These are phyloP conservation scores for Daucus carota DNA, from an alignment of 129 eudicot species.

Conservation along the genomic window DH1_v3.0 NC_030381.2:2354001-2354500, in stretches of 20 bases:
- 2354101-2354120: constrained; percentile 97
- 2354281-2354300: constrained; percentile 93
- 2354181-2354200: background rate
- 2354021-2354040: background rate
- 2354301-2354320: constrained; percentile 5
- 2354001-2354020: background rate
- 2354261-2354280: constrained; percentile 64
- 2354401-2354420: constrained; percentile 62
- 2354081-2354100: constrained; percentile 74
- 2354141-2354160: constrained; percentile 2
- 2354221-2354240: constrained; percentile 91
- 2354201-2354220: background rate
- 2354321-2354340: background rate
- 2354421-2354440: constrained; percentile 54
- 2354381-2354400: background rate
- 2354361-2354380: background rate
- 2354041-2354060: constrained; percentile 32
- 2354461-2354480: background rate
- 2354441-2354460: constrained; percentile 54
- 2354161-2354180: no score
- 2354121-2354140: constrained; percentile 96
- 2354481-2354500: background rate
- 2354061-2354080: constrained; percentile 82
- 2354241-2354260: constrained; percentile 96
- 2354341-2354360: no score